Conservation (phyloP, 140 eudicot genomes). For the Artemisia princeps region DNA sequence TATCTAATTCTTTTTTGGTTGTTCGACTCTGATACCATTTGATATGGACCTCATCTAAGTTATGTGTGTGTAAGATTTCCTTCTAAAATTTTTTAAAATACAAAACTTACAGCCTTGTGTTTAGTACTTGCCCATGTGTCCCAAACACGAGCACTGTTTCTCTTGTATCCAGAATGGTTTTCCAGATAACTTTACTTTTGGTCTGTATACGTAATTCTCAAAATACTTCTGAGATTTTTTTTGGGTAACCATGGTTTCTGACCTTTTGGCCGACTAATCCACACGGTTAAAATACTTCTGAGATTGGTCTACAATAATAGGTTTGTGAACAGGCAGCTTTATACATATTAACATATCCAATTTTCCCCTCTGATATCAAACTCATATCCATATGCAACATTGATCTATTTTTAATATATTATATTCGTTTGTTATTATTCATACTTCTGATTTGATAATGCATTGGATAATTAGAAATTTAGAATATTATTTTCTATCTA, state of each 20-base stretch:
- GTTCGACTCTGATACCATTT: background rate
- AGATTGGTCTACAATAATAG: slow-evolving; percentile 2
- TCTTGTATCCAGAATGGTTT: background rate
- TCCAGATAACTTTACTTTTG: slow-evolving; percentile 1
- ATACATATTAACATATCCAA: too few relatives aligned
- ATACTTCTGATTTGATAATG: too few relatives aligned
- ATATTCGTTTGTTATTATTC: too few relatives aligned
- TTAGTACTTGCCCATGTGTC: background rate
- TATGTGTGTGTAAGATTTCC: slow-evolving; percentile 3
- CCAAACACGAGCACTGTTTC: background rate
- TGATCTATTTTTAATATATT: too few relatives aligned
- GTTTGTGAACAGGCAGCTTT: slow-evolving; percentile 5
- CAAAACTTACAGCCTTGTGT: background rate
- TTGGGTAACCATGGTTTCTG: too few relatives aligned
- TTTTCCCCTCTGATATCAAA: too few relatives aligned
- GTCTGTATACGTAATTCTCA: background rate
- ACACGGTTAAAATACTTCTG: background rate
- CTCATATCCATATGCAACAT: too few relatives aligned
- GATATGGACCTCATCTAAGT: background rate
- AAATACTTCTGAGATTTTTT: background rate
- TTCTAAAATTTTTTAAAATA: background rate
- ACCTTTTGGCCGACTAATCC: too few relatives aligned
- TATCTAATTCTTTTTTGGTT: background rate
- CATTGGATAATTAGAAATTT: too few relatives aligned
- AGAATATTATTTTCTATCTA: too few relatives aligned